Evolutionary conservation across 2,329 filamentous ascomycete species (phyloP).

Genomic region (Monosporascus sp.): DNA sequence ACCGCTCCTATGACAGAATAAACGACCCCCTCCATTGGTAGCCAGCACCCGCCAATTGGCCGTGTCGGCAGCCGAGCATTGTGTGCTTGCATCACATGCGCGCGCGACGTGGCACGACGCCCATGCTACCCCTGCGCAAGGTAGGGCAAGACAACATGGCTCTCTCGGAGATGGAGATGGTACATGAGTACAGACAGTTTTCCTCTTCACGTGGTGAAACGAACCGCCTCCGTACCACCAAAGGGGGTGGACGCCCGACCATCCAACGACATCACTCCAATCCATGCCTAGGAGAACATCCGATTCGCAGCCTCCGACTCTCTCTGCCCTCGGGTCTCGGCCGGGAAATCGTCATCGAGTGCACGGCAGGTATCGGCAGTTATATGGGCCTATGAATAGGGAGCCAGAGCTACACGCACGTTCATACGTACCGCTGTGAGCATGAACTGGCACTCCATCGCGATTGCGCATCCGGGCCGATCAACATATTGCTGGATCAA

Average conservation of each 20-base stretch:
- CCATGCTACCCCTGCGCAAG: conserved; percentile 18
- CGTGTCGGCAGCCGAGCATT: conserved; percentile 22
- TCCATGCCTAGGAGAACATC: conserved; percentile 15
- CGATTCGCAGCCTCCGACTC: conserved; percentile 15
- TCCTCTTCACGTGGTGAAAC: conserved; percentile 21
- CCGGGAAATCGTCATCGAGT: neutral
- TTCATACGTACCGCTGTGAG: neutral
- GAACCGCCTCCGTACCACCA: conserved; percentile 21
- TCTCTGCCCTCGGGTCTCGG: neutral
- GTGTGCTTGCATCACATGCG: conserved; percentile 18
- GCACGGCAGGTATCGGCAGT: neutral
- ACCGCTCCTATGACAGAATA: conserved; percentile 11
- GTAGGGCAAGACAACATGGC: conserved; percentile 21
- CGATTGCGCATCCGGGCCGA: neutral
- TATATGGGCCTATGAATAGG: neutral
- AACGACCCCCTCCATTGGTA: conserved; percentile 7
- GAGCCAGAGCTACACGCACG: neutral
- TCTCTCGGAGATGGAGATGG: conserved; percentile 15
- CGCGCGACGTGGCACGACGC: conserved; percentile 19
- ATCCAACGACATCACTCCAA: conserved; percentile 16
- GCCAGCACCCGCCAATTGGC: conserved; percentile 21
- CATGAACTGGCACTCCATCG: conserved; percentile 1
- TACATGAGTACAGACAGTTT: conserved; percentile 16
- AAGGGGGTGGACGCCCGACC: conserved; percentile 12
- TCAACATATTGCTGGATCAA: neutral